phyloP scores from a whole-genome alignment of 305 asterid species.

The Coffea humblotiana region DNA sequence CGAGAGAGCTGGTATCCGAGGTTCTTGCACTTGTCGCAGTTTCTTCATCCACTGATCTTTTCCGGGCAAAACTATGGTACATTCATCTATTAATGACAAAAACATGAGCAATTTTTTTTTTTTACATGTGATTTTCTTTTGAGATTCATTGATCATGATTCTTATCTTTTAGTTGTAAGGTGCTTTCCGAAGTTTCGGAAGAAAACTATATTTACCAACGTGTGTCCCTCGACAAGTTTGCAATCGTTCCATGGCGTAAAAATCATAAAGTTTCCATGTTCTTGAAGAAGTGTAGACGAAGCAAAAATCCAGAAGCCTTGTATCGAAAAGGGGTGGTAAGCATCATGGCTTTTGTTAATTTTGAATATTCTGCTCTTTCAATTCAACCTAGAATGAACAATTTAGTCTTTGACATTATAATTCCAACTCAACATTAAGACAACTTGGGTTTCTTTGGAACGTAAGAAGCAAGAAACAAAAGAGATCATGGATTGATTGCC shows the following conservation, averaged over 20 bases:
- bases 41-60: conserved; percentile 1
- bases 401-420: too few species aligned
- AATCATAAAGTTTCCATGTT: neutral
- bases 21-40: conserved; percentile 4
- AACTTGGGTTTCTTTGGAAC: neutral
- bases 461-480: too few species aligned
- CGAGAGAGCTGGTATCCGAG: neutral
- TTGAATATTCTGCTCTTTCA: neutral
- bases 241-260: neutral
- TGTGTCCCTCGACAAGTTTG: neutral
- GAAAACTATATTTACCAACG: neutral
- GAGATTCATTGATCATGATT: too few species aligned
- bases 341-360: neutral
- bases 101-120: neutral
- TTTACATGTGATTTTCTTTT: neutral
- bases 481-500: too few species aligned
- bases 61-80: neutral
- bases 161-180: neutral
- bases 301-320: conserved; percentile 14
- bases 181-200: neutral
- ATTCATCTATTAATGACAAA: too few species aligned
- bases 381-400: neutral
- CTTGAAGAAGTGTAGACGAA: neutral
- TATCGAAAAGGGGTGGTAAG: conserved; percentile 19
- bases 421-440: neutral